phyloP scores from a whole-genome alignment of 108 stramenopile genomes.

The Nitzschia sp. region DNA sequence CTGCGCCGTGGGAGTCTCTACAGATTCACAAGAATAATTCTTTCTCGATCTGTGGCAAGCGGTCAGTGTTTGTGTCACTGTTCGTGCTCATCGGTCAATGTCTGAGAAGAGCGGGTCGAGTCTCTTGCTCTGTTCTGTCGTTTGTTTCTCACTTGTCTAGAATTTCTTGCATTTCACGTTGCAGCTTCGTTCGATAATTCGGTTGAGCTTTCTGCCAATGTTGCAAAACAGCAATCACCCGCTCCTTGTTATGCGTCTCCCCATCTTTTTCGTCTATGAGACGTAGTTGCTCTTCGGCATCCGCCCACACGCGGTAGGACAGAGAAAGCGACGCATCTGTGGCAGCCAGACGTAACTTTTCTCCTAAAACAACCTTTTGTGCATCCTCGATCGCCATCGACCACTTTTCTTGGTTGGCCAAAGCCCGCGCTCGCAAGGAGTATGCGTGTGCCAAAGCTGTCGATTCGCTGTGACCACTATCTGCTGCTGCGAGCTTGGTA shows the following conservation, averaged over 20 bases:
- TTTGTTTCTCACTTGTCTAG: background rate
- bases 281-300: conserved; percentile 19
- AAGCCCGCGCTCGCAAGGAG: conserved; percentile 19
- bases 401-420: background rate
- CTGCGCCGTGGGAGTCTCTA: too few relatives aligned
- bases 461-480: background rate
- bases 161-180: conserved; percentile 21
- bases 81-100: too few relatives aligned
- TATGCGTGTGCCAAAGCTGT: conserved; percentile 36
- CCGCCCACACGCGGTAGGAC: conserved; percentile 33
- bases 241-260: background rate
- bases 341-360: conserved; percentile 5
- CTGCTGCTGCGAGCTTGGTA: conserved; percentile 12
- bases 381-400: conserved; percentile 7
- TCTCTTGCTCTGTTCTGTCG: too few relatives aligned
- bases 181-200: conserved; percentile 18
- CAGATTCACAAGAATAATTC: too few relatives aligned
- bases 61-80: too few relatives aligned
- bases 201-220: conserved; percentile 27
- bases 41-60: too few relatives aligned
- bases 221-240: conserved; percentile 15
- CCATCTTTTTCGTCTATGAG: background rate
- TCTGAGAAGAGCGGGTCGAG: too few relatives aligned
- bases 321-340: conserved; percentile 9
- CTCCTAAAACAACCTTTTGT: conserved; percentile 9